Conservation (phyloP, 768 basidiomycete genomes). For the Boletus pseudo-olivaceus region DNA sequence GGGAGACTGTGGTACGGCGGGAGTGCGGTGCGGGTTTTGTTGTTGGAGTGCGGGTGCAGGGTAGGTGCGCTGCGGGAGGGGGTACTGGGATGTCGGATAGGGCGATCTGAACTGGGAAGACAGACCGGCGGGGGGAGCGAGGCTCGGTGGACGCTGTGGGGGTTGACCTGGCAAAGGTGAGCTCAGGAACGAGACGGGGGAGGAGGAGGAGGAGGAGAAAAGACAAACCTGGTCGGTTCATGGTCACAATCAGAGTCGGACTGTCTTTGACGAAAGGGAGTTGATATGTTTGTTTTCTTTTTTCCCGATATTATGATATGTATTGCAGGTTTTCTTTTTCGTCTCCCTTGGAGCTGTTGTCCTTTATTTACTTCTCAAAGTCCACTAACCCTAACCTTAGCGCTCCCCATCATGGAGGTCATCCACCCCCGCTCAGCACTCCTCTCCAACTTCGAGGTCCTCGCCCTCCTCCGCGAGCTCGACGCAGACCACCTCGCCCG, state of each 20-base stretch:
- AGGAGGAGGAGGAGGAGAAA: constrained; percentile 7
- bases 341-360: constrained; percentile 23
- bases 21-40: constrained; percentile 57
- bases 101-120: constrained; percentile 60
- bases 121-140: constrained; percentile 61
- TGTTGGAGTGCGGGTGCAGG: constrained; percentile 47
- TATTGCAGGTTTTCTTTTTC: constrained; percentile 7
- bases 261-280: background rate
- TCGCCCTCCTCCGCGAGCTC: constrained; percentile 70
- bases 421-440: constrained; percentile 67
- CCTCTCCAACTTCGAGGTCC: constrained; percentile 85
- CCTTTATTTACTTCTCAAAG: constrained; percentile 19
- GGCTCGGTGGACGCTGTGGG: constrained; percentile 75
- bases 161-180: constrained; percentile 59
- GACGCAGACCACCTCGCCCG: constrained; percentile 70
- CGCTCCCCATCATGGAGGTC: constrained; percentile 13
- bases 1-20: constrained; percentile 53
- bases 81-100: constrained; percentile 38
- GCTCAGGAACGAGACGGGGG: constrained; percentile 1
- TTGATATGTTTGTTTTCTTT: constrained; percentile 8
- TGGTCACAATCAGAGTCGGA: constrained; percentile 16
- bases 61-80: constrained; percentile 28
- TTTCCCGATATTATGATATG: constrained; percentile 4
- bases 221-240: constrained; percentile 61
- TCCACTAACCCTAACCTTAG: constrained; percentile 23